Conservation (phyloP, 768 basidiomycete genomes). For the Kwoniella sp. region DNA sequence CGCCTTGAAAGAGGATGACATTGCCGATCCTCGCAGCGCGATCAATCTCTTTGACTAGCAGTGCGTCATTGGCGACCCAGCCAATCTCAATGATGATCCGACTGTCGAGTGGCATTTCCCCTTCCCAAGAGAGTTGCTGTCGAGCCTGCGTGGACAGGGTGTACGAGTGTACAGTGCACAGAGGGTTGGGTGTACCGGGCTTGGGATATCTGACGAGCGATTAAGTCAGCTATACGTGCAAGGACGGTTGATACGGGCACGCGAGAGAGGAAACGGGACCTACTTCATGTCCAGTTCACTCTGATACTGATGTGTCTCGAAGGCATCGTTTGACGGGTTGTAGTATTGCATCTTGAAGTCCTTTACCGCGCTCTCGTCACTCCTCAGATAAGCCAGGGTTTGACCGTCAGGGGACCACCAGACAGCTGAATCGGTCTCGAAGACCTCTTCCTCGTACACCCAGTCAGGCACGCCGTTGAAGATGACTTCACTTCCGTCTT, state of each 20-base stretch:
- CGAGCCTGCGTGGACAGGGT: slow-evolving; percentile 61
- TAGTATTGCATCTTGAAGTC: slow-evolving; percentile 88
- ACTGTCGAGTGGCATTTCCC: slow-evolving; percentile 63
- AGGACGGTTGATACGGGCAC: background rate
- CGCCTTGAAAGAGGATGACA: slow-evolving; percentile 72
- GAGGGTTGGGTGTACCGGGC: slow-evolving; percentile 67
- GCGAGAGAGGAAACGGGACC: slow-evolving; percentile 19
- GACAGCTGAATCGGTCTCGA: slow-evolving; percentile 69
- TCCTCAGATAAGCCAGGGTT: slow-evolving; percentile 75
- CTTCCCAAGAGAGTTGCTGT: slow-evolving; percentile 62
- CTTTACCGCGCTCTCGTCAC: slow-evolving; percentile 85
- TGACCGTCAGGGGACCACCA: slow-evolving; percentile 87
- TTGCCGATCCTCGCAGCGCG: slow-evolving; percentile 78
- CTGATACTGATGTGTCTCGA: slow-evolving; percentile 75
- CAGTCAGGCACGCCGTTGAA: slow-evolving; percentile 97
- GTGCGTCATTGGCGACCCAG: slow-evolving; percentile 76
- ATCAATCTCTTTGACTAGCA: slow-evolving; percentile 85
- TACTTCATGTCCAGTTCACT: slow-evolving; percentile 57
- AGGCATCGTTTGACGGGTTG: slow-evolving; percentile 75
- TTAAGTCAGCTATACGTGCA: slow-evolving; percentile 11
- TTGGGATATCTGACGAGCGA: slow-evolving; percentile 55
- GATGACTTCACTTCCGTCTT: slow-evolving; percentile 74
- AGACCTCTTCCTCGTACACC: slow-evolving; percentile 68
- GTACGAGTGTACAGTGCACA: slow-evolving; percentile 72
- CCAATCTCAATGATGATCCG: slow-evolving; percentile 78